Evolutionary conservation across 768 basidiomycete species (phyloP).

Genomic region (Suillus paluster): DNA sequence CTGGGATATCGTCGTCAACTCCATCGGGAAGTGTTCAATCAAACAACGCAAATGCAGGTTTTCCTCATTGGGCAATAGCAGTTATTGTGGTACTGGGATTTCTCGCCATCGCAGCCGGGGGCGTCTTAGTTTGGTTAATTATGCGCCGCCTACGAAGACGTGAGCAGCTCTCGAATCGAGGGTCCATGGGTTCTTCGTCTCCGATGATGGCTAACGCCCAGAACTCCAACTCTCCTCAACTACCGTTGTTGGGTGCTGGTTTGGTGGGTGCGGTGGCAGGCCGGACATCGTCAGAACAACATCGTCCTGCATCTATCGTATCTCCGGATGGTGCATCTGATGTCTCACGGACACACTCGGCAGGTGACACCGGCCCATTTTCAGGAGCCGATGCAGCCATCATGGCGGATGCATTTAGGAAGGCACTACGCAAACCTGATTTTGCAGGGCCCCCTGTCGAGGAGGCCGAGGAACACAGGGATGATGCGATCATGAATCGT

Average conservation of each 20-base stretch:
- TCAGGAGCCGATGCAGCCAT: conserved; percentile 88
- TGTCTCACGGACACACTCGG: conserved; percentile 61
- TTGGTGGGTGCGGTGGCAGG: conserved; percentile 36
- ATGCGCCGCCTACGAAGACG: conserved; percentile 68
- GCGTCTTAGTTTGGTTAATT: conserved; percentile 73
- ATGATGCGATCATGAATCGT: conserved; percentile 54
- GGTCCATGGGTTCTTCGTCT: conserved; percentile 78
- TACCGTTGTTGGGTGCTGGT: conserved; percentile 49
- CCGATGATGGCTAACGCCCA: conserved; percentile 81
- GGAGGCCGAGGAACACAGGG: conserved; percentile 53
- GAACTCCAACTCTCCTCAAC: conserved; percentile 43
- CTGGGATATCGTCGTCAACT: conserved; percentile 12
- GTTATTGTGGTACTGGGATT: conserved; percentile 87
- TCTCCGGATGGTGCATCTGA: conserved; percentile 79
- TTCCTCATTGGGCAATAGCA: conserved; percentile 92
- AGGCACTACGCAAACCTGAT: conserved; percentile 87
- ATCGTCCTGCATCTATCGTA: conserved; percentile 44
- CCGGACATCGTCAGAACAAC: conserved; percentile 36
- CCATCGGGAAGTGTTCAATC: conserved; percentile 52
- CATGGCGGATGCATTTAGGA: conserved; percentile 91
- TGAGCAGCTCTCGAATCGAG: conserved; percentile 56
- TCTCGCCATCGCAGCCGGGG: conserved; percentile 74
- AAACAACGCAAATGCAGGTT: conserved; percentile 41
- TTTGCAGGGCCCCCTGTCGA: conserved; percentile 74
- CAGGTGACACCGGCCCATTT: conserved; percentile 72